A percentile compares a stretch with the other conserved stretches of the same genome.
These are phyloP conservation scores for Didymella pomorum DNA, from an alignment of 2,329 filamentous ascomycete species.

Conservation along the genomic window DNA sequence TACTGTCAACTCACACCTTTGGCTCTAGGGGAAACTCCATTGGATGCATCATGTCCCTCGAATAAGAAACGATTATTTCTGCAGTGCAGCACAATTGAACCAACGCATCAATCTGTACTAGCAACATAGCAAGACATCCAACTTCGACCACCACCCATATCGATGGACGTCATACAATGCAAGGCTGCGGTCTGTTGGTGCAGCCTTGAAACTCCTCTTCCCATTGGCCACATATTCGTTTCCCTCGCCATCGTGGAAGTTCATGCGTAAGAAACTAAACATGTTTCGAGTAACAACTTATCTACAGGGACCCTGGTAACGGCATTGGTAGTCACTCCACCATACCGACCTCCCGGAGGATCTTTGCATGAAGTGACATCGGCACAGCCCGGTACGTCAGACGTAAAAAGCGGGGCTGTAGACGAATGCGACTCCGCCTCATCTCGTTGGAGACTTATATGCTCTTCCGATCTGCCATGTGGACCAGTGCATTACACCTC, in stretches of 20 bases:
- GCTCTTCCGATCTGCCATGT: conserved; percentile 1
- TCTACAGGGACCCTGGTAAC: conserved; percentile 24
- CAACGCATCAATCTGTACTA: neutral
- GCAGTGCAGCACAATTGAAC: neutral
- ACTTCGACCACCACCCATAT: neutral
- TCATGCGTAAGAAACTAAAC: conserved; percentile 35
- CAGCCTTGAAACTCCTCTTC: neutral
- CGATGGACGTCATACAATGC: neutral
- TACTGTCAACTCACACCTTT: too few species aligned
- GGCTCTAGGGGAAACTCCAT: neutral
- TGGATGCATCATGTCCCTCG: neutral
- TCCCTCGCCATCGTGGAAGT: neutral
- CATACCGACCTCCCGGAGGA: neutral
- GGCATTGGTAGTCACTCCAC: neutral
- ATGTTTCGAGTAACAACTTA: conserved; percentile 37
- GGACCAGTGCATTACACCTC: conserved; percentile 4
- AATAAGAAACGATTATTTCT: neutral
- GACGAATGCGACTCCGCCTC: conserved; percentile 16
- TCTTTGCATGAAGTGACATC: conserved; percentile 30
- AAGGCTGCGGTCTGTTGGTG: too few species aligned
- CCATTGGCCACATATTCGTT: conserved; percentile 8
- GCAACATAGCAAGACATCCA: too few species aligned
- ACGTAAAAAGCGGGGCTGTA: conserved; percentile 28
- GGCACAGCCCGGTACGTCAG: conserved; percentile 28
- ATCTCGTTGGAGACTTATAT: conserved; percentile 27